Conservation (phyloP, 768 basidiomycete genomes). For the Podaxis sp. region DNA sequence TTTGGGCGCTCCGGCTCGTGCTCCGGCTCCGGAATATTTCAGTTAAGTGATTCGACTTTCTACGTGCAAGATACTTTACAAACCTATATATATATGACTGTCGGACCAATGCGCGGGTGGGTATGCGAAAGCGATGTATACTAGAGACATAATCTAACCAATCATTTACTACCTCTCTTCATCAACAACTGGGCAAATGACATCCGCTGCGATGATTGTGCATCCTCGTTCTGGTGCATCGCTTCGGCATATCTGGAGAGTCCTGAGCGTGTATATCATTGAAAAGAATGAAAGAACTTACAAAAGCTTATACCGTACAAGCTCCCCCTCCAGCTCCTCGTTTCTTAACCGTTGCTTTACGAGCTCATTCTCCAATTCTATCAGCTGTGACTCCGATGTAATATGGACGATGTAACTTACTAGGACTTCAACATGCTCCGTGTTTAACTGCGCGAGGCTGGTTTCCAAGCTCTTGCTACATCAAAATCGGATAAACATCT, state of each 20-base stretch:
- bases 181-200: constrained; percentile 49
- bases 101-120: background rate
- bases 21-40: background rate
- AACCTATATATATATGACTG: background rate
- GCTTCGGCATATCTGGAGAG: constrained; percentile 61
- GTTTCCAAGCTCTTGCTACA: constrained; percentile 77
- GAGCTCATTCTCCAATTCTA: constrained; percentile 75
- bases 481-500: constrained; percentile 13
- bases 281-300: constrained; percentile 37
- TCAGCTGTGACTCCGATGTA: background rate
- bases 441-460: constrained; percentile 74
- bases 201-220: constrained; percentile 63
- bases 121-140: constrained; percentile 6
- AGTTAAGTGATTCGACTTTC: background rate
- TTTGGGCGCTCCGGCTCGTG: background rate
- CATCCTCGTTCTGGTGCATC: constrained; percentile 75
- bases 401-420: constrained; percentile 36
- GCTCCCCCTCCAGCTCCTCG: constrained; percentile 91
- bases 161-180: constrained; percentile 37
- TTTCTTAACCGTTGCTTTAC: constrained; percentile 86
- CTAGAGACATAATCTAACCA: background rate
- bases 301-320: constrained; percentile 93
- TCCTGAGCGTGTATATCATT: constrained; percentile 1
- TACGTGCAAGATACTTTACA: background rate
- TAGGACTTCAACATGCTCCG: constrained; percentile 78